Evolutionary conservation across 177 flowering plant genomes (phyloP).

Genomic region (Vitis hybrid): DNA sequence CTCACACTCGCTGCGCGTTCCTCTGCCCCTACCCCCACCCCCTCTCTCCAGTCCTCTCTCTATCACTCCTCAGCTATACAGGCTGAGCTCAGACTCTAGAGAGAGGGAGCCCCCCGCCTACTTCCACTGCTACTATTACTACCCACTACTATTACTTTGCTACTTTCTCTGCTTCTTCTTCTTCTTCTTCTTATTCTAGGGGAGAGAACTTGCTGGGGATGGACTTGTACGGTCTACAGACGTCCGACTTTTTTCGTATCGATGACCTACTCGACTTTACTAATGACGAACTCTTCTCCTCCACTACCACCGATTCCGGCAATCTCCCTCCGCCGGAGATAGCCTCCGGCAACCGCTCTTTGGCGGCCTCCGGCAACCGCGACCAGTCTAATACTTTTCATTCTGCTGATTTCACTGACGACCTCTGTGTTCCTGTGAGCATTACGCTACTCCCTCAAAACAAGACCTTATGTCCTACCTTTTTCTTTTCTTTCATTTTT

Average conservation of each 20-base stretch:
- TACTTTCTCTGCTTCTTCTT: slow-evolving; percentile 13
- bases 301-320: slow-evolving; percentile 19
- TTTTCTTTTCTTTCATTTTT: not conserved
- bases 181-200: not conserved
- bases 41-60: too few species aligned
- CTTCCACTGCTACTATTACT: too few species aligned
- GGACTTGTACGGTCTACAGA: slow-evolving; percentile 37
- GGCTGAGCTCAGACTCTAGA: too few species aligned
- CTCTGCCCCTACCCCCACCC: too few species aligned
- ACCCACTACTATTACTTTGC: slow-evolving; percentile 13
- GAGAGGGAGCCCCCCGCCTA: too few species aligned
- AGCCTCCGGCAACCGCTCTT: slow-evolving; percentile 4
- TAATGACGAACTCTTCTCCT: slow-evolving; percentile 45
- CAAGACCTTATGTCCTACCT: not conserved
- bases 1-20: too few species aligned
- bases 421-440: slow-evolving; percentile 49
- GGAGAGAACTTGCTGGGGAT: not conserved
- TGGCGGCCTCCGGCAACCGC: slow-evolving; percentile 13
- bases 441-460: not conserved
- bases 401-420: slow-evolving; percentile 38
- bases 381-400: not conserved
- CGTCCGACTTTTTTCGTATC: slow-evolving; percentile 38
- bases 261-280: slow-evolving; percentile 69
- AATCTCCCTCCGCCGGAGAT: slow-evolving; percentile 16
- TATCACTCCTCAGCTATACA: too few species aligned